Percentiles rank a stretch among this genome's conserved stretches.
phyloP scores from a whole-genome alignment of 1,139 yeast genomes.

The Magnusiomyces tetraspermus region DNA sequence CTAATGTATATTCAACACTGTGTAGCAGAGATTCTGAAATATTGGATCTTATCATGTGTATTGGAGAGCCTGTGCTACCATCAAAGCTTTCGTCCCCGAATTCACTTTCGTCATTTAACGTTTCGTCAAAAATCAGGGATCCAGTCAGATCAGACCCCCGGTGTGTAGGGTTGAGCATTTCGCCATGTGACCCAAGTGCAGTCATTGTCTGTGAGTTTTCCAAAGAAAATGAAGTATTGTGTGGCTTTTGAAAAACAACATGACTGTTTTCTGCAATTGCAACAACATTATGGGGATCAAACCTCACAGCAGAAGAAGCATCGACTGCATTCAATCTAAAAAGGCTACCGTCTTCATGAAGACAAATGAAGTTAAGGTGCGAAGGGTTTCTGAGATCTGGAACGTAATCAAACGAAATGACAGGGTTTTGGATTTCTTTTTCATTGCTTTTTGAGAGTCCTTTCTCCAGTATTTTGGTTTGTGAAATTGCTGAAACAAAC shows the following conservation, averaged over 20 bases:
- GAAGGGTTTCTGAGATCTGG: slow-evolving; percentile 40
- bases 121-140: neutral
- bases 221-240: slow-evolving; percentile 6
- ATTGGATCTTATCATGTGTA: neutral
- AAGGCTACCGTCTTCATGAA: slow-evolving; percentile 83
- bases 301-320: slow-evolving; percentile 52
- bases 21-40: neutral
- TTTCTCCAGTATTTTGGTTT: slow-evolving; percentile 43
- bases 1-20: slow-evolving; percentile 17
- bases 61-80: neutral
- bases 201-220: neutral
- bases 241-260: slow-evolving; percentile 23
- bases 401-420: slow-evolving; percentile 75
- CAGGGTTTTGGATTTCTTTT: too few relatives aligned
- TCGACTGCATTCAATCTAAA: slow-evolving; percentile 71
- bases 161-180: neutral
- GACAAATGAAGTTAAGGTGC: slow-evolving; percentile 61
- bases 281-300: slow-evolving; percentile 66
- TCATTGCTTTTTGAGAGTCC: neutral
- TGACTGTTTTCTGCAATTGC: slow-evolving; percentile 60
- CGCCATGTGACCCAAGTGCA: neutral
- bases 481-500: slow-evolving; percentile 69
- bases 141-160: neutral
- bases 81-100: neutral
- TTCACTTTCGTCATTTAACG: neutral